Base-by-base conservation (phyloP, 306 rosid genomes). In the Glycine latifolia region DNA sequence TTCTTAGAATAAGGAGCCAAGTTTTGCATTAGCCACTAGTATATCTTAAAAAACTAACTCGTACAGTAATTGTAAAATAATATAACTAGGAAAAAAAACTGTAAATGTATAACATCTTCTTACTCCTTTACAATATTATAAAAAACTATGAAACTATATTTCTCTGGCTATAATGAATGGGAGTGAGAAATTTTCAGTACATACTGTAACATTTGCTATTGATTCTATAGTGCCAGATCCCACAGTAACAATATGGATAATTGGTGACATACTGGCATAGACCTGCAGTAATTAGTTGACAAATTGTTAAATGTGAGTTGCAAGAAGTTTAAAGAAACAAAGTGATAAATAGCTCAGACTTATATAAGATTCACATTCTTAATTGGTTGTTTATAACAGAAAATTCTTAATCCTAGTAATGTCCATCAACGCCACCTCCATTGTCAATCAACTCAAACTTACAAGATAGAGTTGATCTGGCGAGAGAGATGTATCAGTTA, bases 401-500 rank as follows among this genome's bases (percentile, higher is more conserved):
- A 78, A 77, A 86, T 43, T 37, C 43, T 17, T 31, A 62, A 73
- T 62, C 75, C 71, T 60, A 73, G 61, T 47, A 46, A 73, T 75
- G 58, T 60, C 50, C 69, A 65, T 37, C 76, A 77, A 65, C 14
- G 49, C 79, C 9, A 31, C 53, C 65, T 46, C 11, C 67, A 71
- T 33, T 2, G 8, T 5, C 44, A 60, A 47, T 65, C 73, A 75
- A 71, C 77, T 71, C 46, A 71, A 79, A 83, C 97, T 95, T 85
- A 95, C 99, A 84, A 95, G 97, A 87, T 87, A 79, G 60, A 69
- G 69, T 79, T 81, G 91, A 86, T 95, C 94, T 1, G 97, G 93
- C 65, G 97, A 95, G 76, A 95, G 94, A 86, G 97, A 90, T 13
- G 97, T 90, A 86, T 95, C 99, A 15, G 97, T 95, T 73, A 95